Evolutionary conservation across 2,329 filamentous ascomycete species (phyloP), one percentile per base, ranked within the genome.

Genomic region (Pestalotiopsis sp.): DNA sequence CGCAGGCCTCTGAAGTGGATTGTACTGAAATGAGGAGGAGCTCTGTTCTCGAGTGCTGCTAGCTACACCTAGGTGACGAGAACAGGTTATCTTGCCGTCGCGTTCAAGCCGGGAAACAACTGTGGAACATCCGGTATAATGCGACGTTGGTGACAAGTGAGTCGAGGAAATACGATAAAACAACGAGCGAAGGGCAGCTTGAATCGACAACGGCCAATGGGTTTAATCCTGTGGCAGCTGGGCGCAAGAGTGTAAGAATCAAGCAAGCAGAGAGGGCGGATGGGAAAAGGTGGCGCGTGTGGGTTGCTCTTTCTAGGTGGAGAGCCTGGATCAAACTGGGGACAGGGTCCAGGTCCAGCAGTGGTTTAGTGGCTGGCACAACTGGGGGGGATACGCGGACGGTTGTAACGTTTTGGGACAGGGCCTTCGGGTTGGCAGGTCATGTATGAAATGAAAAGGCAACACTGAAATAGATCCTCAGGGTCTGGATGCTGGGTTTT

Each of bases 241-340:
- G n/a, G 7, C 23, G 27, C 27, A 61, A 27, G 27, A 61, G 36
- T 39, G 66, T 56, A 67, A 60, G 31, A 67, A 61, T n/a, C 11
- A 62, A 62, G 59, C 59, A 56, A 63, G 66, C 59, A 67, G 27
- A 52, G 45, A 36, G 23, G 58, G 61, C 25, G 67, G 66, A 45
- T 57, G 63, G 66, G 57, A 38, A n/a, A 64, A 41, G 64, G 68
- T 69, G 68, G 68, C 65, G 68, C 68, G 68, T 49, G 52, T 62
- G 65, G 31, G 63, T 66, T 60, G 49, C 39, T 64, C 52, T 67
- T 65, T 58, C 45, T 52, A 52, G 36, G 65, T 67, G 66, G 66
- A 41, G 64, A 57, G 64, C 52, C 39, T 36, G 27, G 63, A 36
- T 52, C 56, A 58, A 63, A 41, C 61, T 25, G 20, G 61, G 61